Base-by-base conservation (phyloP, 495 filamentous ascomycete genomes). In the Xylaria palmicola region DNA sequence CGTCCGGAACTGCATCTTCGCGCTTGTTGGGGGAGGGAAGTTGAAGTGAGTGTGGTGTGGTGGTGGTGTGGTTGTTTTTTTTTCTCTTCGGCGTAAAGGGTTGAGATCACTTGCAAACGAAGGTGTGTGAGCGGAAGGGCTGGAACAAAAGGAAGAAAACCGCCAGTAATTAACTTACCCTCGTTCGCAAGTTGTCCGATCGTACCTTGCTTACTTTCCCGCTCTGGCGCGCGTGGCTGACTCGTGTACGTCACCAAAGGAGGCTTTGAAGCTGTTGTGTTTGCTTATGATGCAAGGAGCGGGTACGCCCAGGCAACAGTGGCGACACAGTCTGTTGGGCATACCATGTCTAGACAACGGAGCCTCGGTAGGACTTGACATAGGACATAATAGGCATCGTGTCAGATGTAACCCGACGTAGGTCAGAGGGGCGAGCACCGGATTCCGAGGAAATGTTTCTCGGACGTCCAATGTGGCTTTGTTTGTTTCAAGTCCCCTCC, bases 1-100 rank as follows among this genome's bases (percentile, higher is more conserved):
- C 43, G 56, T 62, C 37, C 62, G 66, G 66, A 63, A 66, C 56
- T 64, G 66, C 68, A 71, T 71, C 19, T 47, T 60, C 26, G 17
- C 13, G 0, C 0, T 6, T 27, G 6, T 57, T 63, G 59, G 8
- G 10, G 26, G 20, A 43, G 36, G 17, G 41, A 43, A 48, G 39
- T 26, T 27, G 39, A 39, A 1, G 34, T 24, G 22, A 6, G 20
- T 56, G 29, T 40, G 17, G 52, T 13, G 4, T 6, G 9, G 45
- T 8, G 39, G 24, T 27, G 19, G 17, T 12, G 6, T 34, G 7
- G 6, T 56, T 39, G 27, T 6, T 17, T 29, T 52, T 4, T 36
- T 4, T 29, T 51, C 3, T 6, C n/a, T 30, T 19, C 9, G 0
- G 22, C 7, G 37, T 20, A 24, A 36, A 43, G 13, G 29, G 37